Evolutionary conservation across 1,284 basidiomycete genomes (phyloP).

Genomic region (Rhodofomes roseus): DNA sequence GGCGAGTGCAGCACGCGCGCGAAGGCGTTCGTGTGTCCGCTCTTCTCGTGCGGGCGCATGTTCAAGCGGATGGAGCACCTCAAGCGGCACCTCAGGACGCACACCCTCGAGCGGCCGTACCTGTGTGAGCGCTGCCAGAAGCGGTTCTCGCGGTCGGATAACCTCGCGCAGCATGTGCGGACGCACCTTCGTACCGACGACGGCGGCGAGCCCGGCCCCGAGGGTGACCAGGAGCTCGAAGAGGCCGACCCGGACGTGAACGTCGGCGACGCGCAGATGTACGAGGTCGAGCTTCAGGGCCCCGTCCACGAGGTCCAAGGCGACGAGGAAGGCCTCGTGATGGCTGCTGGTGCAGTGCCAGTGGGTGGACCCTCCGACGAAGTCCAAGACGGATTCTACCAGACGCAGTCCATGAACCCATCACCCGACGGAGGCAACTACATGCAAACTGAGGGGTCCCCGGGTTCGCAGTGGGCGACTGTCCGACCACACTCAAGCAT

Average conservation of each 20-base stretch:
- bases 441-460: constrained; percentile 12
- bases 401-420: constrained; percentile 11
- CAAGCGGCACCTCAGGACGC: constrained; percentile 84
- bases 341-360: constrained; percentile 15
- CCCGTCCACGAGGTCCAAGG: constrained; percentile 54
- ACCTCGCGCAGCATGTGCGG: constrained; percentile 78
- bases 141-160: constrained; percentile 82
- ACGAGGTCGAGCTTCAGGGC: constrained; percentile 56
- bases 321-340: constrained; percentile 56
- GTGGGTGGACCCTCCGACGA: constrained; percentile 6
- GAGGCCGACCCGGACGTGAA: constrained; percentile 26
- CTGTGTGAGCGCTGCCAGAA: constrained; percentile 71
- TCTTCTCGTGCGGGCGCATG: constrained; percentile 74
- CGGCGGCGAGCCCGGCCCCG: constrained; percentile 21
- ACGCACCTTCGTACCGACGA: constrained; percentile 59
- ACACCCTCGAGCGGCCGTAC: constrained; percentile 85
- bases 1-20: constrained; percentile 31
- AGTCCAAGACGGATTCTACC: constrained; percentile 21
- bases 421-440: constrained; percentile 16
- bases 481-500: constrained; percentile 25
- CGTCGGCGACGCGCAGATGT: constrained; percentile 45
- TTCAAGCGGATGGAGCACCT: constrained; percentile 92
- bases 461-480: constrained; percentile 21
- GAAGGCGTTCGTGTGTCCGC: constrained; percentile 75
- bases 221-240: constrained; percentile 19